Base-by-base conservation (phyloP, 1,284 basidiomycete species). In the Trichosporon faecale region DNA sequence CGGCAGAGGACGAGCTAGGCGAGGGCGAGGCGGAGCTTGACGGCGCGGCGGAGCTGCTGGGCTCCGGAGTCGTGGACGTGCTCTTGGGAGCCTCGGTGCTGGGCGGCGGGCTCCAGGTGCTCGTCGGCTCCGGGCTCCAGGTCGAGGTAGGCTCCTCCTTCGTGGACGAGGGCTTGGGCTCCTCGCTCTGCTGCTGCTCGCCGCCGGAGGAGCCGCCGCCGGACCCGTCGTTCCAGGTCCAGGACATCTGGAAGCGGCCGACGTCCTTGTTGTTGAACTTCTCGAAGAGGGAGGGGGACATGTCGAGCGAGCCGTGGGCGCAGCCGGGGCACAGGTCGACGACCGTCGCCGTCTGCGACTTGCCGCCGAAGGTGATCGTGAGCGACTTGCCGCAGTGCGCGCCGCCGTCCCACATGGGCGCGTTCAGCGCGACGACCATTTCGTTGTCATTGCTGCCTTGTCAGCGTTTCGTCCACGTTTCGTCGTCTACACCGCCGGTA, bases 241-340 rank as follows among this genome's bases (percentile, higher is more conserved):
- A 92, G n/a, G 78, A 75, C 68, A 88, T 89, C 66, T 83, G 84
- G 65, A 93, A 73, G 23, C 88, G 85, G 70, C 91, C 92, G 0
- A 71, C 68, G 65, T 77, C 76, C 12, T 21, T 55, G 75, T 73
- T 73, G 9, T 80, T 79, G 72, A 85, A 84, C 69, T 77, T 69
- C n/a, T 70, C 65, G 85, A 97, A 97, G 57, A 97, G 88, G 66
- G 89, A 87, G 12, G 82, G 79, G 27, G 91, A 91, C 72, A 95
- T 86, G 85, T 97, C 94, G 69, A 97, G 88, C 55, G 88, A 91
- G 44, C 88, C 89, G 57, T 81, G 86, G 2, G 68, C 68, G 70
- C 82, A 83, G 27, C 70, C 72, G 3, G 82, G 82, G 71, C 81
- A 84, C 86, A 87, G 85, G 81, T 93, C 92, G 76, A 86, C 86